These are phyloP conservation scores for Fusarium luffae DNA, from an alignment of 2,329 filamentous ascomycete genomes.

Conservation along the genomic window DNA sequence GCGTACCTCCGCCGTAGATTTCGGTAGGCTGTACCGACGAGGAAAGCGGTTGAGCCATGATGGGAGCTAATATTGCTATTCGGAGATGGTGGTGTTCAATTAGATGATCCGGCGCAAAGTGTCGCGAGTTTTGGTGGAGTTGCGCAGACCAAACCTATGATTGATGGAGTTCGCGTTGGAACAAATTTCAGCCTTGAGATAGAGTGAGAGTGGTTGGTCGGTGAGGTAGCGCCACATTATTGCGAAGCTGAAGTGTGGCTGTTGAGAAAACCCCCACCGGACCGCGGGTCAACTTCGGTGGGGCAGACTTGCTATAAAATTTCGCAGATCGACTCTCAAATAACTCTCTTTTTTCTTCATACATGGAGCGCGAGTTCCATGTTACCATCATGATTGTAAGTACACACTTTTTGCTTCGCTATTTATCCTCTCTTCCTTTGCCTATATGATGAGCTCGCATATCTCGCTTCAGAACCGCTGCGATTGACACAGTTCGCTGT, in stretches of 20 bases:
- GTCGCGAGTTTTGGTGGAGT: slow-evolving; percentile 43
- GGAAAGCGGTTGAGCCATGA: slow-evolving; percentile 66
- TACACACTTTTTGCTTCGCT: slow-evolving; percentile 17
- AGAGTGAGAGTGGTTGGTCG: slow-evolving; percentile 42
- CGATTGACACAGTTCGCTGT: slow-evolving; percentile 60
- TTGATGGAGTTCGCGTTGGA: slow-evolving; percentile 45
- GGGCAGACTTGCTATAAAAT: slow-evolving; percentile 33
- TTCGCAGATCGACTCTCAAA: slow-evolving; percentile 18
- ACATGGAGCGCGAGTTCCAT: slow-evolving; percentile 49
- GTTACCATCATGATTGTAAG: slow-evolving; percentile 55
- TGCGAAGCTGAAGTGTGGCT: slow-evolving; percentile 32
- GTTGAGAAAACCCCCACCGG: not conserved
- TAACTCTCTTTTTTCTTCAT: slow-evolving; percentile 29
- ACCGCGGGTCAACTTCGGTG: slow-evolving; percentile 40
- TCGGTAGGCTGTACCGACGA: slow-evolving; percentile 69
- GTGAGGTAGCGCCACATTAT: slow-evolving; percentile 18
- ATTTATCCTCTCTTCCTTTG: not conserved
- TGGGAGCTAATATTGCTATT: slow-evolving; percentile 30
- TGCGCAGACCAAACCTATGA: slow-evolving; percentile 35
- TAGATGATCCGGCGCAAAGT: slow-evolving; percentile 43
- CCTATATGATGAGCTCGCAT: slow-evolving; percentile 57
- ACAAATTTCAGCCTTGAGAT: slow-evolving; percentile 50
- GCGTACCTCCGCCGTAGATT: slow-evolving; percentile 70
- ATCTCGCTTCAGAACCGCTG: slow-evolving; percentile 62
- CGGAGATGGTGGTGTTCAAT: slow-evolving; percentile 39